A percentile compares a stretch with the other conserved stretches of the same genome.
These are phyloP conservation scores for Hyaloscypha finlandica DNA, from an alignment of 495 filamentous ascomycete genomes.

Conservation along the genomic window DNA sequence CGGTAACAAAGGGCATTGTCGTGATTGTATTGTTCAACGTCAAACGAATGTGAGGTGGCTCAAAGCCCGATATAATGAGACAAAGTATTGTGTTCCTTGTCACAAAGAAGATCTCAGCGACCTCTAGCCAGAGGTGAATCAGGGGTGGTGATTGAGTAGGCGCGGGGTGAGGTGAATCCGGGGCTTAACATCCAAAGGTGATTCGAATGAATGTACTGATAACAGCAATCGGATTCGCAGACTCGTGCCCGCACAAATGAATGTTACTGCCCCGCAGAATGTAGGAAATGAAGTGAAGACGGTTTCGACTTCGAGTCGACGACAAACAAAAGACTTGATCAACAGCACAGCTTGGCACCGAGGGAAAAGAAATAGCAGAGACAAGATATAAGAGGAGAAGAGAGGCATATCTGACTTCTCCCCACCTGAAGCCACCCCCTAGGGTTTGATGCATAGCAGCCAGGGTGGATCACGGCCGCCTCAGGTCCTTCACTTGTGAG, in stretches of 20 bases:
- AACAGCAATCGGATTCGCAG: too few species aligned
- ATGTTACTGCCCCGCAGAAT: conserved; percentile 18
- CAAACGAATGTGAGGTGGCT: background rate
- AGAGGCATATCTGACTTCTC: background rate
- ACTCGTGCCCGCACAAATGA: background rate
- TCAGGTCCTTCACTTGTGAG: background rate
- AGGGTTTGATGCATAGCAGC: conserved; percentile 1
- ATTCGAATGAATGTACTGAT: too few species aligned
- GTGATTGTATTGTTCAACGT: conserved; percentile 10
- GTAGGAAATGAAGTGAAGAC: background rate
- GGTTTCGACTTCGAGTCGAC: conserved; percentile 12
- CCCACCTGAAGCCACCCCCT: conserved; percentile 4
- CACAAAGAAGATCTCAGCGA: background rate
- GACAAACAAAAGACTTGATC: conserved; percentile 13
- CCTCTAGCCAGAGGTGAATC: too few species aligned
- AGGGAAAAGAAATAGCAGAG: background rate
- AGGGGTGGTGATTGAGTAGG: background rate
- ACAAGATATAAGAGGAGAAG: conserved; percentile 2
- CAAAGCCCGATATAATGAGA: background rate
- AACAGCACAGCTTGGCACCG: background rate
- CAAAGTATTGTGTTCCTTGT: background rate
- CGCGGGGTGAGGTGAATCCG: background rate
- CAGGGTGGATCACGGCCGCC: conserved; percentile 2
- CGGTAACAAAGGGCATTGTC: conserved; percentile 22
- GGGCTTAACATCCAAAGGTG: too few species aligned